Conservation (phyloP, 352 stramenopile species). For the Globisporangium canariense region DNA sequence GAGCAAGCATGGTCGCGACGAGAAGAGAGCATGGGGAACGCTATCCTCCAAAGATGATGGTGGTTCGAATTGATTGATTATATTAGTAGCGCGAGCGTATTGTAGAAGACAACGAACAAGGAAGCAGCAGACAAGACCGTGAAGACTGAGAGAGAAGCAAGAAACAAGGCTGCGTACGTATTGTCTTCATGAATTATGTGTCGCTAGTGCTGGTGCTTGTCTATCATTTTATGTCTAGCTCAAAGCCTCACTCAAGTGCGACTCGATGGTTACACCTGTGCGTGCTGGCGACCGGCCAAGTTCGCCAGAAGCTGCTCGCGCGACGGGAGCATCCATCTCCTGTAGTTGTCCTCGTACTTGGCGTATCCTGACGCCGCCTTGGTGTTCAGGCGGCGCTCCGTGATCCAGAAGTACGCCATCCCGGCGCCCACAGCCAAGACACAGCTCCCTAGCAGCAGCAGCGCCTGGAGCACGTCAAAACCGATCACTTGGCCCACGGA, state of each 20-base stretch:
- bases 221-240: slow-evolving; percentile 9
- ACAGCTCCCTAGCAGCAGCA: slow-evolving; percentile 39
- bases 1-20: neutral
- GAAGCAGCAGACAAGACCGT: slow-evolving; percentile 6
- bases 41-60: neutral
- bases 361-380: slow-evolving; percentile 34
- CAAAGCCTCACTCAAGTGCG: no score
- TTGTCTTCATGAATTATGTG: neutral
- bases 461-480: slow-evolving; percentile 33
- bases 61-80: slow-evolving; percentile 12
- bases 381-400: slow-evolving; percentile 43
- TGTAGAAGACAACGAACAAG: slow-evolving; percentile 10
- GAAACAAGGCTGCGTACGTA: slow-evolving; percentile 3
- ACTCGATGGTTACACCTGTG: slow-evolving; percentile 14
- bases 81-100: slow-evolving; percentile 15
- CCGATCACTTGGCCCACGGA: slow-evolving; percentile 30
- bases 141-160: slow-evolving; percentile 2
- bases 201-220: slow-evolving; percentile 1
- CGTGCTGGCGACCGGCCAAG: slow-evolving; percentile 17
- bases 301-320: slow-evolving; percentile 55
- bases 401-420: slow-evolving; percentile 37
- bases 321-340: slow-evolving; percentile 60
- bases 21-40: neutral
- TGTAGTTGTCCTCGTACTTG: slow-evolving; percentile 56
- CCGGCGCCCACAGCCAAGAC: slow-evolving; percentile 35